These are phyloP conservation scores for Coemansia sp. DNA, from an alignment of 192 early-diverging fungal species.

Conservation along the genomic window DNA sequence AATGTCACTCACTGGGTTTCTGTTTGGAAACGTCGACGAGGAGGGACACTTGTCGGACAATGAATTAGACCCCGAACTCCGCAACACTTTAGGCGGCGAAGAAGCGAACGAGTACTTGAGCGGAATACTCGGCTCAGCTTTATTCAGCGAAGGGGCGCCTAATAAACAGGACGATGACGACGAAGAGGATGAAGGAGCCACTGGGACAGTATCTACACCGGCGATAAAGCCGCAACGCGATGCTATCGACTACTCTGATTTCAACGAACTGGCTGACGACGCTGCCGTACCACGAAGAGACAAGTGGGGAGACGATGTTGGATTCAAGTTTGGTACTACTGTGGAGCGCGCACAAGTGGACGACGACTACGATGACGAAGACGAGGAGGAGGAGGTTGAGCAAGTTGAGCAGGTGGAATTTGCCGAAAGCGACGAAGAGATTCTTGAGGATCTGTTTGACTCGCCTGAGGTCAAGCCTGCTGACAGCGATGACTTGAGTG, in stretches of 20 bases:
- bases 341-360: constrained; percentile 56
- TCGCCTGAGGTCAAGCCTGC: constrained; percentile 28
- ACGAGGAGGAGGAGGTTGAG: constrained; percentile 14
- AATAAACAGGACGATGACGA: constrained; percentile 35
- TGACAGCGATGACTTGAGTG: not conserved
- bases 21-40: constrained; percentile 93
- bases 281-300: constrained; percentile 32
- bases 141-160: constrained; percentile 31
- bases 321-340: constrained; percentile 7
- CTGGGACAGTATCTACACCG: constrained; percentile 3
- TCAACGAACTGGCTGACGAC: constrained; percentile 76
- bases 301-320: constrained; percentile 15
- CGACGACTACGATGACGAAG: constrained; percentile 60
- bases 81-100: constrained; percentile 50
- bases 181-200: constrained; percentile 29
- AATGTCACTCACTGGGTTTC: constrained; percentile 73
- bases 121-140: constrained; percentile 27
- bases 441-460: constrained; percentile 55
- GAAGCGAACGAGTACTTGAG: constrained; percentile 32
- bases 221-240: constrained; percentile 64
- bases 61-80: constrained; percentile 59
- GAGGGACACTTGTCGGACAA: constrained; percentile 74
- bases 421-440: constrained; percentile 46
- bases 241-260: constrained; percentile 84
- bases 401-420: constrained; percentile 6